phyloP scores from a whole-genome alignment of 2,329 filamentous ascomycete genomes.

The Colletotrichum graminicola region DNA sequence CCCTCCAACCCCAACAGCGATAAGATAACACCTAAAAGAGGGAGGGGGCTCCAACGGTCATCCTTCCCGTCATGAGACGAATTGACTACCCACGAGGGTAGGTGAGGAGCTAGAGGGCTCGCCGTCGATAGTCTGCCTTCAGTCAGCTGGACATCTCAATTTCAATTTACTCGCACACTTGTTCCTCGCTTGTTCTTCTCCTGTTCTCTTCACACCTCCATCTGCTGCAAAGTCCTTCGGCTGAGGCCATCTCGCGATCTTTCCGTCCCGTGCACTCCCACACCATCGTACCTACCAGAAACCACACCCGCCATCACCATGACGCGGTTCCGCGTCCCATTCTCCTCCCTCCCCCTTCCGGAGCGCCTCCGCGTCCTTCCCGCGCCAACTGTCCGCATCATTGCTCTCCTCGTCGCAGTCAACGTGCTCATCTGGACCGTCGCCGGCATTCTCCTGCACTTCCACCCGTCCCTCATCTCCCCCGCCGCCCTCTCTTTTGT shows the following conservation, averaged over 20 bases:
- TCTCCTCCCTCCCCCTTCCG: constrained; percentile 45
- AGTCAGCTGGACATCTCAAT: constrained; percentile 24
- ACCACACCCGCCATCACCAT: constrained; percentile 17
- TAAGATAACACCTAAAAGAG: constrained; percentile 11
- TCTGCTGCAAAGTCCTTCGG: background rate
- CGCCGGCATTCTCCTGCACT: constrained; percentile 65
- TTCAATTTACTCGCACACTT: background rate
- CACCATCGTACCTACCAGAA: background rate
- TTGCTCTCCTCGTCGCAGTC: constrained; percentile 61
- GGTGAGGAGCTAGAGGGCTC: constrained; percentile 20
- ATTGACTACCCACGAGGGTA: background rate
- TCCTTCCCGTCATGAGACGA: background rate
- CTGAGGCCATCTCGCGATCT: too few species aligned
- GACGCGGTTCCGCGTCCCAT: constrained; percentile 40
- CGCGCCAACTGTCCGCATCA: constrained; percentile 58
- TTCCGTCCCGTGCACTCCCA: background rate
- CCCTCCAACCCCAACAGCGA: constrained; percentile 5
- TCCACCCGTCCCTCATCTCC: constrained; percentile 74
- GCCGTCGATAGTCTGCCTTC: constrained; percentile 15
- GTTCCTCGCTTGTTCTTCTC: background rate
- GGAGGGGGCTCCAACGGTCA: constrained; percentile 13
- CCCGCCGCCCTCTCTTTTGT: constrained; percentile 89
- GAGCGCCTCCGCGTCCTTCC: constrained; percentile 48
- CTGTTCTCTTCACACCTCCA: background rate
- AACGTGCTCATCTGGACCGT: constrained; percentile 69